phyloP scores from a whole-genome alignment of 495 filamentous ascomycete genomes.

The Aspergillus cavernicola region DNA sequence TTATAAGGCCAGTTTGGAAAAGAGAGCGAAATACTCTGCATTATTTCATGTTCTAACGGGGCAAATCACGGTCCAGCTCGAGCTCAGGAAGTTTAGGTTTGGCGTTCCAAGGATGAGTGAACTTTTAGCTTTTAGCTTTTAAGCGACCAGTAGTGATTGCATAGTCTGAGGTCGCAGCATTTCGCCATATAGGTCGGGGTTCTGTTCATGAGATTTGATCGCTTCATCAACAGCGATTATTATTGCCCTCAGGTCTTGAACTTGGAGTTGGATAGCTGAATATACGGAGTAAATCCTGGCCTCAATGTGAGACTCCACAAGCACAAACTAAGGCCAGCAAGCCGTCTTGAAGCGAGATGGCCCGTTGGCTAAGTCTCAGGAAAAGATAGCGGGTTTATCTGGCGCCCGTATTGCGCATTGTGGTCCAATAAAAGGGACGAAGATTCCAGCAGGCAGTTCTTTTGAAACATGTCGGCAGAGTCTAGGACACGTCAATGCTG shows the following conservation, averaged over 20 bases:
- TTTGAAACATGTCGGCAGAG: conserved; percentile 1
- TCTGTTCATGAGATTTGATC: too few species aligned
- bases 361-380: not conserved
- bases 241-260: too few species aligned
- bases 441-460: not conserved
- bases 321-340: conserved; percentile 6
- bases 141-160: not conserved
- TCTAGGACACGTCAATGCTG: not conserved
- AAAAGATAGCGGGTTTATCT: not conserved
- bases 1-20: too few species aligned
- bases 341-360: conserved; percentile 2
- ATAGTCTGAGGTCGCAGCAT: too few species aligned
- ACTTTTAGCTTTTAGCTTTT: not conserved
- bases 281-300: too few species aligned
- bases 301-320: conserved; percentile 9
- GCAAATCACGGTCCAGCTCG: too few species aligned
- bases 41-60: too few species aligned
- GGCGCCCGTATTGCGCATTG: not conserved
- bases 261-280: not conserved
- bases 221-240: too few species aligned
- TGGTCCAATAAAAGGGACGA: not conserved
- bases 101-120: not conserved
- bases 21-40: too few species aligned
- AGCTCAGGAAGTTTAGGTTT: not conserved
- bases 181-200: too few species aligned